Conservation (phyloP, 2,329 filamentous ascomycete species). For the Phyllosticta citriasiana region DNA sequence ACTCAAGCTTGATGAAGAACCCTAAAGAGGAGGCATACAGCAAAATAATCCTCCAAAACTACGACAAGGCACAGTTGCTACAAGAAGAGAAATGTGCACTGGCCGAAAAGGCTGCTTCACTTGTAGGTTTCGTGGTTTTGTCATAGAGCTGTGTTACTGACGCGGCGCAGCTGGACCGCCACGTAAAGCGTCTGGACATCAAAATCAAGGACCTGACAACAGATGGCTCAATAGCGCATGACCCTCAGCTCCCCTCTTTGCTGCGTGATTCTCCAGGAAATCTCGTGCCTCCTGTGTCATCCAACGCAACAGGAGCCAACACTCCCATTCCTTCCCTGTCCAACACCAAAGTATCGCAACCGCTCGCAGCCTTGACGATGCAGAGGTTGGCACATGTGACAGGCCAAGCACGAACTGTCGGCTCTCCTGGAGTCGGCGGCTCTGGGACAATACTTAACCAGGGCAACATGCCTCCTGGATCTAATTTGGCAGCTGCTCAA, state of each 20-base stretch:
- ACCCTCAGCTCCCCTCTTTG: constrained; percentile 50
- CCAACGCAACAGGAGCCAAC: constrained; percentile 33
- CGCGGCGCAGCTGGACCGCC: constrained; percentile 42
- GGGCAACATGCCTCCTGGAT: constrained; percentile 12
- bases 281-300: constrained; percentile 38
- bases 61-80: constrained; percentile 56
- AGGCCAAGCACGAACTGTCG: not conserved
- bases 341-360: constrained; percentile 46
- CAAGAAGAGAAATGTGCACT: constrained; percentile 67
- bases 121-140: constrained; percentile 43
- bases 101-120: constrained; percentile 51
- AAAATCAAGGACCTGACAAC: constrained; percentile 50
- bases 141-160: constrained; percentile 12
- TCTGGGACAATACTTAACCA: constrained; percentile 4
- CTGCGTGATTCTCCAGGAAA: constrained; percentile 40
- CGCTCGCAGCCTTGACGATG: constrained; percentile 30
- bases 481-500: constrained; percentile 11
- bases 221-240: constrained; percentile 49
- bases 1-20: constrained; percentile 63
- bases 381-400: constrained; percentile 31
- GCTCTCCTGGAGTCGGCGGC: constrained; percentile 1
- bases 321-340: constrained; percentile 46
- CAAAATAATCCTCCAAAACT: constrained; percentile 58
- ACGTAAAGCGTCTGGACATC: constrained; percentile 53
- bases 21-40: constrained; percentile 64